Conservation (phyloP, 2,329 filamentous ascomycete genomes). For the Neoarthrinium moseri region DNA sequence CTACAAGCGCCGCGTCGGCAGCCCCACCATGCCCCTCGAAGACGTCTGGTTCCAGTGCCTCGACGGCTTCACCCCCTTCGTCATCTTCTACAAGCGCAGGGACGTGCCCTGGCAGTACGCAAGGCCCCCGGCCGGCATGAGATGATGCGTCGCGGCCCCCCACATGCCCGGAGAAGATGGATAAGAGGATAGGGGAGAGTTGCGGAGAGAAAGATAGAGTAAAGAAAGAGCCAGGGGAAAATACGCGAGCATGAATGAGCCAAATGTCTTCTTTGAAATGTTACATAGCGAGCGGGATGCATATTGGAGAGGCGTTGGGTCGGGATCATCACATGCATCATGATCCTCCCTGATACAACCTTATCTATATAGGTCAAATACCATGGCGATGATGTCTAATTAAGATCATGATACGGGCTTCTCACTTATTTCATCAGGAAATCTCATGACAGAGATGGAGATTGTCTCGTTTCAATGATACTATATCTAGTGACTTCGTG, state of each 20-base stretch:
- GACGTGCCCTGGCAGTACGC: slow-evolving; percentile 12
- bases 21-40: slow-evolving; percentile 1
- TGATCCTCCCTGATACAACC: no score
- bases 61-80: slow-evolving; percentile 11
- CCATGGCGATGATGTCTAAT: no score
- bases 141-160: no score
- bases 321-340: neutral
- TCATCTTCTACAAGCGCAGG: slow-evolving; percentile 21
- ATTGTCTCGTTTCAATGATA: no score
- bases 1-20: neutral
- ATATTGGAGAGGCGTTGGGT: neutral
- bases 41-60: slow-evolving; percentile 8
- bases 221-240: neutral
- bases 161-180: neutral
- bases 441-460: no score
- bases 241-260: neutral
- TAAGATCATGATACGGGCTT: no score
- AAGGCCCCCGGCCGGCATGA: neutral
- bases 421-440: no score
- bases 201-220: neutral
- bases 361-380: no score
- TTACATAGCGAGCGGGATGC: neutral
- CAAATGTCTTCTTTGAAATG: neutral
- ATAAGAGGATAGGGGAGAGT: neutral
- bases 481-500: no score